phyloP scores from a whole-genome alignment of 1,284 basidiomycete species.

The Trichosporon ovoides region DNA sequence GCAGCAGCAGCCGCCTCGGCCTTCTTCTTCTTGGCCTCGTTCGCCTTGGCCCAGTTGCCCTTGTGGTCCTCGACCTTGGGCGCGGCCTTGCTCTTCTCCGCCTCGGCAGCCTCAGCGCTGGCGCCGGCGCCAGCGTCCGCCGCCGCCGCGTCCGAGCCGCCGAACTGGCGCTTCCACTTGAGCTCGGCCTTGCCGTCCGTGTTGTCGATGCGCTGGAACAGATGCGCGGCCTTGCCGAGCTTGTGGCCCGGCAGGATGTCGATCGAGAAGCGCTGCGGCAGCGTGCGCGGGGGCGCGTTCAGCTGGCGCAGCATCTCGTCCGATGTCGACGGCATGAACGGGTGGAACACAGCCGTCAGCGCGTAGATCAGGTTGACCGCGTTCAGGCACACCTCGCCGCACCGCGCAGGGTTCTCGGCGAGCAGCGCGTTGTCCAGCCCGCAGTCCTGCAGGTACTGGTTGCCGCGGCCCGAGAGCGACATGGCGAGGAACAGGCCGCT shows the following conservation, averaged over 20 bases:
- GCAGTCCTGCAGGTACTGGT: conserved; percentile 86
- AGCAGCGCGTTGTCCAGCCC: conserved; percentile 88
- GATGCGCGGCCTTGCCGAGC: conserved; percentile 78
- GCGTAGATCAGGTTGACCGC: conserved; percentile 91
- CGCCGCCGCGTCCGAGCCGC: conserved; percentile 57
- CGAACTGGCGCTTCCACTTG: conserved; percentile 75
- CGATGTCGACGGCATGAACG: conserved; percentile 93
- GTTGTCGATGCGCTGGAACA: conserved; percentile 87
- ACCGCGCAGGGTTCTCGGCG: conserved; percentile 71
- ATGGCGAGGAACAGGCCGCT: conserved; percentile 82
- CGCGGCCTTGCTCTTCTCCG: conserved; percentile 23
- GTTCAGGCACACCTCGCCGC: conserved; percentile 82
- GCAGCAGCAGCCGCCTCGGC: conserved; percentile 38
- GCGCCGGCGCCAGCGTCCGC: too few species aligned
- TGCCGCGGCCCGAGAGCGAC: conserved; percentile 85
- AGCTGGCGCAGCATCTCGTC: conserved; percentile 78
- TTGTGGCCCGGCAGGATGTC: conserved; percentile 84
- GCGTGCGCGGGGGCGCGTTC: conserved; percentile 76
- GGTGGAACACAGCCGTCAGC: conserved; percentile 77
- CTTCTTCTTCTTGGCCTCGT: conserved; percentile 33
- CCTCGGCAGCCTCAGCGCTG: conserved; percentile 29
- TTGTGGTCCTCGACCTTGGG: conserved; percentile 38
- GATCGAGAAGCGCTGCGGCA: conserved; percentile 62
- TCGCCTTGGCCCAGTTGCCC: conserved; percentile 29
- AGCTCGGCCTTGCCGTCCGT: conserved; percentile 70